Evolutionary conservation across 441 rosid species (phyloP), one percentile per base, ranked within the genome.

Genomic region (Brassica hybrid): DNA sequence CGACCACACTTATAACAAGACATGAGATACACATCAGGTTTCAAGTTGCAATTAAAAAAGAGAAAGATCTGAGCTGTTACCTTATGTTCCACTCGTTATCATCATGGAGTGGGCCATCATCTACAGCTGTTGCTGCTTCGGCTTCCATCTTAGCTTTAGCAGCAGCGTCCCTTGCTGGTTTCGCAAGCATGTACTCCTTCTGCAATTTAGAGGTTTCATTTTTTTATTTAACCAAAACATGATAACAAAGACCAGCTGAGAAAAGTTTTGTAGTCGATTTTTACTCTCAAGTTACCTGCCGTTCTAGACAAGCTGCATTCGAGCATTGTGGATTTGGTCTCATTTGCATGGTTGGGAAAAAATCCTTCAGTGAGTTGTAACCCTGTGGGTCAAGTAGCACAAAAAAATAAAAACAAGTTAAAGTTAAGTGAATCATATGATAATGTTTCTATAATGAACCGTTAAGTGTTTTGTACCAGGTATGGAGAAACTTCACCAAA

Each of bases 61-160:
- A 30, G 6, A 48, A 30, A 69, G n/a, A 32, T 57, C 61, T 32
- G 65, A 45, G 72, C 36, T 36, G 59, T 19, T 83, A 92, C 99
- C 99, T 93, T 84, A 96, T 96, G 85, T 88, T 91, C 97, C 98
- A 93, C 74, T 94, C 98, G 72, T 96, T 94, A 77, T 96, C 98
- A 77, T 27, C 81, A 80, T 93, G 98, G 76, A 96, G 88, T 12
- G 97, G 92, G 65, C 84, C 73, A 77, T 87, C 94, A 54, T 69
- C 62, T 41, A 63, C 82, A 72, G 67, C 83, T 60, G 73, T 32
- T 30, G 72, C 65, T 66, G 90, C 87, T 75, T 89, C 94, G 7
- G 93, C 94, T 79, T 90, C 97, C 94, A 84, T 82, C 88, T 88
- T 93, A 70, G 99, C 97, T 83, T 88, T 91, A 74, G 91, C 91